Evolutionary conservation across 2,329 filamentous ascomycete species (phyloP), one percentile per base, ranked within the genome.

Genomic region (Calonectria fujianensis): DNA sequence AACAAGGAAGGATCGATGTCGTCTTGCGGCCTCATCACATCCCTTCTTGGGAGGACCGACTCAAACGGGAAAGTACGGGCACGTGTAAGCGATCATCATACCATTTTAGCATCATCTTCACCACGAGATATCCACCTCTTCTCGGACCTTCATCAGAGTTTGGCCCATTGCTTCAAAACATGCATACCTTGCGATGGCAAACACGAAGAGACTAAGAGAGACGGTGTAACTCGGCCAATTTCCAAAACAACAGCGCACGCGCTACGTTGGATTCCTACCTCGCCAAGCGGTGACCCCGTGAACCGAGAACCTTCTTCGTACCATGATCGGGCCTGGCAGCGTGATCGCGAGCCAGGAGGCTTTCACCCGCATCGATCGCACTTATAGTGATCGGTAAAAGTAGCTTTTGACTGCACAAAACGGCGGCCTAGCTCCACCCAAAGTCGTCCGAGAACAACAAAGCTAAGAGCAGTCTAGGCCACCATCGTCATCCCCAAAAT

Each of bases 321-420:
- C 67, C 52, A 70, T 66, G 51, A 27, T 57, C 41, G 29, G 39
- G 27, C 59, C 8, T 18, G 24, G 27, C 52, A 29, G 20, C 51
- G 20, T 66, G 59, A 70, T 74, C 51, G 27, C 52, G 24, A 52
- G 9, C 2, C 29, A 51, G 39, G 10, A 13, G 27, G 24, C 59
- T 65, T 51, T 67, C 41, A 32, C 67, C 52, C 59, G 39, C 61
- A 74, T 74, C 72, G 72, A 74, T 74, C 61, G 51, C 41, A 29
- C 27, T 31, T 70, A 52, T 48, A 37, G 67, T 4, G 39, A 70
- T 74, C 72, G 72, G 72, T 20, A n/a, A 51, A 70, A 70, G 61
- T 52, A 59, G 51, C 67, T 73, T 50, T 32, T 52, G 31, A 45
- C 32, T 39, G 27, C 16, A 65, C 39, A 51, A 69, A 72, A 70